Base-by-base conservation (phyloP, 805 yeast species). In the Saccharomycopsis microspora region DNA sequence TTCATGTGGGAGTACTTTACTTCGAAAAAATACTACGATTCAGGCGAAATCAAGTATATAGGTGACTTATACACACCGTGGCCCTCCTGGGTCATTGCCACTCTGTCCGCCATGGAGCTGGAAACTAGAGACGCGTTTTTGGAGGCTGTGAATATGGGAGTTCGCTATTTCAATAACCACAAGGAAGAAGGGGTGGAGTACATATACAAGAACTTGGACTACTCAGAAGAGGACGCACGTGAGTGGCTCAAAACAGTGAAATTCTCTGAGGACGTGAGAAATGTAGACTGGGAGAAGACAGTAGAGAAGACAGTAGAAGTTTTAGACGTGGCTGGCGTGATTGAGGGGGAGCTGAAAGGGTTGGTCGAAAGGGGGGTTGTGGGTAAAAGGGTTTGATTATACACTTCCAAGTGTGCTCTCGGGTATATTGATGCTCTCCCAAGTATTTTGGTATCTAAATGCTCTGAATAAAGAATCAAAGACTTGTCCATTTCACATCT, bases 1-100 rank as follows among this genome's bases (percentile, higher is more conserved):
- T 88, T 88, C 64, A 84, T 89, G 95, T 88, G 97, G 97, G 97
- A 88, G 59, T 75, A 84, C 64, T 88, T 88, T 68, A 88, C 97
- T 1, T 78, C 89, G 34, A 88, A 88, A 60, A 78, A 76, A 60
- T 88, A 85, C 66, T 86, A 84, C 62, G 96, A 85, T 58, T 72
- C 66, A 47, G 74, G 76, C 27, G 96, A 87, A 57, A 80, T 89
- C 64, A 85, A 83, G 64, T 69, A 75, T 55, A 79, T 88, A 51
- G 97, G 95, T 10, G 85, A 84, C 55, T 87, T 88, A 49, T 85
- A 83, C 64, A 88, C 97, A 0, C 97, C 97, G 19, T 88, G 97
- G 97, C 90, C 96, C 7, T 84, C 95, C 2, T 88, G 96, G 96
- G 89, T 86, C 10, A 71, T 87, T 43, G 76, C 78, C 27, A 78